A percentile compares a stretch with the other conserved stretches of the same genome.
Evolutionary conservation across 2,329 filamentous ascomycete species (phyloP).

Genomic region (Diatrype stigma): DNA sequence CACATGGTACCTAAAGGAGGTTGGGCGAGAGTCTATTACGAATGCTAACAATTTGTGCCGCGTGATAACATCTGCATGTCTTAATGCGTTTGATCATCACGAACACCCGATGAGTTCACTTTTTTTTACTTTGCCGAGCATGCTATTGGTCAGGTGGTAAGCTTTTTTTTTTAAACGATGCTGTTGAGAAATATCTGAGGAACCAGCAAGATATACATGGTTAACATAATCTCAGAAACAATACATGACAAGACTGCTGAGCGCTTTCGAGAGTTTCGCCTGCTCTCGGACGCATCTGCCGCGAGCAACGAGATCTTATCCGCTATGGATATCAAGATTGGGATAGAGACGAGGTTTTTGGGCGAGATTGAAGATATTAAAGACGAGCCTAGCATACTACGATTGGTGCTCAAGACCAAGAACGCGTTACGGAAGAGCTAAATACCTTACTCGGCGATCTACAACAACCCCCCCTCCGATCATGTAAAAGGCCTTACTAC

Average conservation of each 20-base stretch:
- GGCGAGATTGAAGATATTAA: slow-evolving; percentile 5
- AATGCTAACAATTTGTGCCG: not conserved
- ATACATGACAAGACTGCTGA: not conserved
- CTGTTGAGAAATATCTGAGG: too few species aligned
- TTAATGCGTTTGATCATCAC: not conserved
- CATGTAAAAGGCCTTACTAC: too few species aligned
- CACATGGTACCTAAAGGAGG: not conserved
- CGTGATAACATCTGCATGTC: not conserved
- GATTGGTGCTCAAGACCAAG: slow-evolving; percentile 2
- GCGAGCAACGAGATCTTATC: not conserved
- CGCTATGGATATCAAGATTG: not conserved
- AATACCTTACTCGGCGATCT: not conserved
- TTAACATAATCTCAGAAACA: not conserved
- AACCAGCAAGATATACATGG: too few species aligned
- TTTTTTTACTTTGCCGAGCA: slow-evolving; percentile 5
- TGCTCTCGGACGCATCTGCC: not conserved
- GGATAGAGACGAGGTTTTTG: not conserved
- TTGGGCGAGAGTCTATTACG: not conserved
- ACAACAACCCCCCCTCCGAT: not conserved
- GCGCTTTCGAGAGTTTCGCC: not conserved
- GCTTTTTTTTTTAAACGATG: too few species aligned
- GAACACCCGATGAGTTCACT: not conserved
- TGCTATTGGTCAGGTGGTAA: slow-evolving; percentile 3
- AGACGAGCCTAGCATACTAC: slow-evolving; percentile 2
- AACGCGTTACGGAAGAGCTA: not conserved